Percentiles rank a stretch among this genome's conserved stretches.
Conservation (phyloP, 2,329 filamentous ascomycete species). For the Metarhizium album region DNA sequence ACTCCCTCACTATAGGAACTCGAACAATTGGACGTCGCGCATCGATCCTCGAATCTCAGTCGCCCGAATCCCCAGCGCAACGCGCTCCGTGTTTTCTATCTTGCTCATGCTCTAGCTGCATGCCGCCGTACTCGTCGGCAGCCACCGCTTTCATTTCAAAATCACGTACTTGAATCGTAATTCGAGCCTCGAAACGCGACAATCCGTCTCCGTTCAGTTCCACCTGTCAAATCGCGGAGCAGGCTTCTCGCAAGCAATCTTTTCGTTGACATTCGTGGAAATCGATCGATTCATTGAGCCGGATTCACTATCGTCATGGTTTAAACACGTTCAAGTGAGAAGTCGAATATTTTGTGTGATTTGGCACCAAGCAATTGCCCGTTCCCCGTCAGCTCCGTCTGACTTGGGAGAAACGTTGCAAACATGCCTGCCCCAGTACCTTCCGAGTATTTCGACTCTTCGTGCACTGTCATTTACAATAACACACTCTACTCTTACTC, state of each 20-base stretch:
- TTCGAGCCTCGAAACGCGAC: neutral
- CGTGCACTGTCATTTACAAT: constrained; percentile 72
- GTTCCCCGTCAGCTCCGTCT: neutral
- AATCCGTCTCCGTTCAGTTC: neutral
- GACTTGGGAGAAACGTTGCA: constrained; percentile 2
- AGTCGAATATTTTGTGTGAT: neutral
- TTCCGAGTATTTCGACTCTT: constrained; percentile 56
- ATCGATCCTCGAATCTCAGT: neutral
- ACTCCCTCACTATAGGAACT: neutral
- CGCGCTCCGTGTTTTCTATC: neutral
- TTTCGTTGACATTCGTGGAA: neutral
- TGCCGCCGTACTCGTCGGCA: too few species aligned
- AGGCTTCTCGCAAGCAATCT: neutral
- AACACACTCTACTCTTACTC: constrained; percentile 81
- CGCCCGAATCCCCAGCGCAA: neutral
- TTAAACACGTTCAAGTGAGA: neutral
- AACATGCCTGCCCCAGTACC: constrained; percentile 66
- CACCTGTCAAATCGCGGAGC: neutral
- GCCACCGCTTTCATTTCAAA: neutral
- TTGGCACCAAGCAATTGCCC: neutral
- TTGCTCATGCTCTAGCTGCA: neutral
- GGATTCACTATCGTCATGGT: constrained; percentile 6
- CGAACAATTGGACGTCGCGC: neutral
- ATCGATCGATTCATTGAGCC: neutral
- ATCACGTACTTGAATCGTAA: neutral